Evolutionary conservation across 495 filamentous ascomycete species (phyloP).

Genomic region (Penicillium canariense): DNA sequence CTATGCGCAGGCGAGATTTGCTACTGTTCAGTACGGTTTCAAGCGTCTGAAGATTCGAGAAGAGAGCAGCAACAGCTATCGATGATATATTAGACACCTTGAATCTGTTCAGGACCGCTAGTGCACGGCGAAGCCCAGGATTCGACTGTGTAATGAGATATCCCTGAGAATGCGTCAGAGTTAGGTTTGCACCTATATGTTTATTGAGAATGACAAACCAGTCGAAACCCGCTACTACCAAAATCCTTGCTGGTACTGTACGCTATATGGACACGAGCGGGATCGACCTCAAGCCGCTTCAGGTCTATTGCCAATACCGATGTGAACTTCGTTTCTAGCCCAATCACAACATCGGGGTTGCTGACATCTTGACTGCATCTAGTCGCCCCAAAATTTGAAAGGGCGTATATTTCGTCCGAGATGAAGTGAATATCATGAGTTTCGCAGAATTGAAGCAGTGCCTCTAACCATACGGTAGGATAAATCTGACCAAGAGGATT

Average conservation of each 20-base stretch:
- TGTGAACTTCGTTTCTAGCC: background rate
- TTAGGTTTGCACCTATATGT: background rate
- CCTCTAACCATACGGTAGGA: background rate
- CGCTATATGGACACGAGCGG: conserved; percentile 2
- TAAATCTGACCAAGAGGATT: conserved; percentile 7
- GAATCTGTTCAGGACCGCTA: background rate
- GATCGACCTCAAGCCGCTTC: background rate
- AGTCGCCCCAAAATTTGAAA: conserved; percentile 1
- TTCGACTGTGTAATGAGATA: background rate
- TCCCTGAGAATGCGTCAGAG: background rate
- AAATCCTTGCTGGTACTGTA: conserved; percentile 11
- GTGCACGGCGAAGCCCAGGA: background rate
- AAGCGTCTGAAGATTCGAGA: background rate
- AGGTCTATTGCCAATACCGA: background rate
- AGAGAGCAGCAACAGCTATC: background rate
- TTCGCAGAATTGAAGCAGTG: conserved; percentile 4
- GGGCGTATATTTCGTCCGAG: conserved; percentile 7
- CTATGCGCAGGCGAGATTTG: background rate
- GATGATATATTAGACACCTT: background rate
- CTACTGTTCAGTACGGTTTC: background rate
- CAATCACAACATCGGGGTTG: background rate
- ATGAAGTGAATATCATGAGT: background rate
- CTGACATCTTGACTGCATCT: background rate
- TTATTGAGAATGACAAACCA: background rate
- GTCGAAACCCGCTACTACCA: conserved; percentile 1